Conservation (phyloP, 2,329 filamentous ascomycete genomes). For the Fonsecaea multimorphosa region DNA sequence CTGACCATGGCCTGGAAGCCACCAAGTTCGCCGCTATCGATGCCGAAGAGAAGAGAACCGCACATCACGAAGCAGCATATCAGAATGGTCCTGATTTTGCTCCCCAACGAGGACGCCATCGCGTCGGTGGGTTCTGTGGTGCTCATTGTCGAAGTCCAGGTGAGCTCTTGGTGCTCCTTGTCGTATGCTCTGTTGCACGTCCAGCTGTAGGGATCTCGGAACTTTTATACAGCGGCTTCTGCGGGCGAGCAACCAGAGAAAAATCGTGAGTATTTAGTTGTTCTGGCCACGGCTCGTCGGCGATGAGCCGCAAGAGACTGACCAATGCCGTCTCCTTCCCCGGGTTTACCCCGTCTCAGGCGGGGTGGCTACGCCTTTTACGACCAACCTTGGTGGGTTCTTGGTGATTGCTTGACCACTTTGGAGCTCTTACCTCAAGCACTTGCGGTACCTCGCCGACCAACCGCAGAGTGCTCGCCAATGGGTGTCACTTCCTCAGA, state of each 20-base stretch:
- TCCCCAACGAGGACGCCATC: neutral
- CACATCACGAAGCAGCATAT: constrained; percentile 14
- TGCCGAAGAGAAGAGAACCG: constrained; percentile 15
- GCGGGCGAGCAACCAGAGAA: neutral
- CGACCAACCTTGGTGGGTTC: neutral
- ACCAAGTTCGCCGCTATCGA: constrained; percentile 10
- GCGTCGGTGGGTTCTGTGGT: neutral
- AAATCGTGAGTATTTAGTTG: neutral
- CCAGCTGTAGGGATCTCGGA: neutral
- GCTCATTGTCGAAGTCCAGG: neutral
- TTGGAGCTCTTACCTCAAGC: neutral
- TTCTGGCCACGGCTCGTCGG: constrained; percentile 1
- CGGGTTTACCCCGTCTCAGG: neutral
- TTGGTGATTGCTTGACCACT: neutral
- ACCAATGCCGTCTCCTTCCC: neutral
- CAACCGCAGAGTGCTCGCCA: constrained; percentile 3
- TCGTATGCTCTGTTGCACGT: neutral
- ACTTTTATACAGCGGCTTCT: neutral
- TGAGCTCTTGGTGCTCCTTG: neutral
- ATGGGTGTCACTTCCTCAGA: neutral
- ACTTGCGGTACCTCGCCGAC: constrained; percentile 4
- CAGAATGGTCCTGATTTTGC: constrained; percentile 7
- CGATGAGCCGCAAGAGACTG: constrained; percentile 4
- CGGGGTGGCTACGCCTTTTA: neutral
- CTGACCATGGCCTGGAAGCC: constrained; percentile 18